Evolutionary conservation across 768 basidiomycete species (phyloP).

Genomic region (Mycena albidolilacea): DNA sequence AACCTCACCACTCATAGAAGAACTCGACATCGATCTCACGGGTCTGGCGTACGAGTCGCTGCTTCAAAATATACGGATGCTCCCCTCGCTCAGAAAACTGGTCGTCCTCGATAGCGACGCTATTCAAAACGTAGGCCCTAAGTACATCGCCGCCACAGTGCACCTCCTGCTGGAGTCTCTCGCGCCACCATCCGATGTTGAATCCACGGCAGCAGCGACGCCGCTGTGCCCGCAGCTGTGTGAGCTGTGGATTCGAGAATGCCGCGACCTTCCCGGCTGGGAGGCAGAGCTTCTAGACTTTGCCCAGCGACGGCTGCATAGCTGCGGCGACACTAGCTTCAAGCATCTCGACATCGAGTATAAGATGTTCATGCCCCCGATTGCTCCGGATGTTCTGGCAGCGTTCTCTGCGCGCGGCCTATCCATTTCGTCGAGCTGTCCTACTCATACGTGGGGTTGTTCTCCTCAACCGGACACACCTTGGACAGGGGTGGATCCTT

Average conservation of each 20-base stretch:
- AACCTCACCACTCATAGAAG: constrained; percentile 5
- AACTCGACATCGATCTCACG: constrained; percentile 4
- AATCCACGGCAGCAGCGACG: not conserved
- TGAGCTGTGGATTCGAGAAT: not conserved
- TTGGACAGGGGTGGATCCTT: no score
- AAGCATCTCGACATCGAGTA: no score
- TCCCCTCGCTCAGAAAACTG: not conserved
- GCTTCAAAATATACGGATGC: not conserved
- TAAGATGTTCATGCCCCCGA: no score
- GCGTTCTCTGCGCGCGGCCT: no score
- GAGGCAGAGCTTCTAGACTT: no score
- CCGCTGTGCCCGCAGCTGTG: not conserved
- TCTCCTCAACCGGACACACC: no score
- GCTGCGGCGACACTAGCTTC: no score
- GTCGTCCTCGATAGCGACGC: not conserved
- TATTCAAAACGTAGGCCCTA: not conserved
- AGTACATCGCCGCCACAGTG: not conserved
- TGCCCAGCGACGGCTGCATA: no score
- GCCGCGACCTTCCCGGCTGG: not conserved
- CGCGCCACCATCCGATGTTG: not conserved
- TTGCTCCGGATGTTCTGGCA: no score
- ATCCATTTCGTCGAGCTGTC: no score
- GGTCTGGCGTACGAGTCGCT: constrained; percentile 5
- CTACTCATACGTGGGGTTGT: no score
- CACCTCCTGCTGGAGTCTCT: not conserved